phyloP scores from a whole-genome alignment of 306 rosid species.

The Mimosa pudica region DNA sequence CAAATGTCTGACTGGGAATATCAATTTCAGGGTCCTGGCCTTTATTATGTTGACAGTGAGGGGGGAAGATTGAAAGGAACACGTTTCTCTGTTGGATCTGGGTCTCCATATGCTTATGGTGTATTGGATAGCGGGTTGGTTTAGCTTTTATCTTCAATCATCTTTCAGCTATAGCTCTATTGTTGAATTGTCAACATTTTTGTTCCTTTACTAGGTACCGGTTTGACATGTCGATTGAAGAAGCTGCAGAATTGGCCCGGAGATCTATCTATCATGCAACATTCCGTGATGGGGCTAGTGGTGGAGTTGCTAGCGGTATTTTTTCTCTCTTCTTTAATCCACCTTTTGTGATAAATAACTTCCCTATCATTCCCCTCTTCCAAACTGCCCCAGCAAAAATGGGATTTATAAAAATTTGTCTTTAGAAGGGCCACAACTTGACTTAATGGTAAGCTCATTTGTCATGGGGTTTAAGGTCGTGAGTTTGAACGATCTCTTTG shows the following conservation, averaged over 20 bases:
- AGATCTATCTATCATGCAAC: constrained; percentile 94
- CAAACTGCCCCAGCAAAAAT: not conserved
- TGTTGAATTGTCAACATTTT: constrained; percentile 24
- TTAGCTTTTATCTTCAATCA: constrained; percentile 17
- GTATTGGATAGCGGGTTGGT: constrained; percentile 83
- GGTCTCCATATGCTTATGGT: constrained; percentile 98
- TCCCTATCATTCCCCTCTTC: not conserved
- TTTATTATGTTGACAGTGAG: constrained; percentile 92
- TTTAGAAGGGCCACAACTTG: too few relatives aligned
- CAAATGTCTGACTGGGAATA: constrained; percentile 3
- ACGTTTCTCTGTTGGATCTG: constrained; percentile 96
- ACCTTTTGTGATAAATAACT: constrained; percentile 16
- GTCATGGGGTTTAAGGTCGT: too few relatives aligned
- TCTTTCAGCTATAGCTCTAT: not conserved
- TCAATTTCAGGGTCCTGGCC: constrained; percentile 82
- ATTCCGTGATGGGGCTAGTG: constrained; percentile 96
- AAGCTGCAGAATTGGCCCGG: constrained; percentile 88
- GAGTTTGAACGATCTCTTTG: too few relatives aligned
- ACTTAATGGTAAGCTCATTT: too few relatives aligned
- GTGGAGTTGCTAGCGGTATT: constrained; percentile 95
- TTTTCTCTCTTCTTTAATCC: not conserved
- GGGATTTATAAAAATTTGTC: not conserved
- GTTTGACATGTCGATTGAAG: constrained; percentile 74
- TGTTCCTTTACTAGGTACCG: constrained; percentile 53
- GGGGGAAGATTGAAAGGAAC: constrained; percentile 97